Base-by-base conservation (phyloP, 768 basidiomycete species). In the Mrakia gelida region DNA sequence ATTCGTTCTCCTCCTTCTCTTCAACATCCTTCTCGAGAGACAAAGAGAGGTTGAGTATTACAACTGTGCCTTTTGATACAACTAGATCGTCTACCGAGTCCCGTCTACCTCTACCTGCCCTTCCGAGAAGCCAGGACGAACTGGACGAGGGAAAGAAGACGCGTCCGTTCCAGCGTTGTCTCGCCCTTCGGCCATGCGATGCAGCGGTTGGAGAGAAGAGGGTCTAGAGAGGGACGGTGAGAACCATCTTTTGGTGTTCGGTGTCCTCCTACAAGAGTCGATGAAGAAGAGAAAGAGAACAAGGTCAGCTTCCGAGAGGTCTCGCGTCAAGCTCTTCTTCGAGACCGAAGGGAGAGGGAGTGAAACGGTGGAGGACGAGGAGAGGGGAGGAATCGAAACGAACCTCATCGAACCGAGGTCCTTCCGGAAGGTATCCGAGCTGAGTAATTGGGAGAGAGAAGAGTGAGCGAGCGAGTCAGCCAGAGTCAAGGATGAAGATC, bases 191-290 rank as follows among this genome's bases (percentile, higher is more conserved):
- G 38, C 38, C 38, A 38, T 38, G 38, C 38, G 38, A 38, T 38
- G 38, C 38, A 38, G 38, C 3, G 8, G 3, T 38, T 38, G 3
- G 38, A 38, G 38, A 38, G 38, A 8, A 38, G 4, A 38, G 8
- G 8, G 11, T 45, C 45, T 63, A 77, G 18, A 77, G 23, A 0
- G 70, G 59, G 11, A 77, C 16, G 15, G 70, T 49, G 32, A 77
- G 73, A 23, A 75, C 62, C 77, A 78, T 78, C 73, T 78, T 78
- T 38, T 78, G 77, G 38, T 78, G 77, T 54, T 78, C 77, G 11
- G 77, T 78, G 1, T 52, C 77, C 38, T 78, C 77, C 77, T 78
- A 34, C 18, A 9, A 30, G 10, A 15, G 45, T n/a, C 26, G 23
- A 18, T 4, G 28, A 71, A 34, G 26, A 26, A 38, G 16, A 54